Conservation (phyloP, 768 basidiomycete genomes). For the Lyophyllum decastes region DNA sequence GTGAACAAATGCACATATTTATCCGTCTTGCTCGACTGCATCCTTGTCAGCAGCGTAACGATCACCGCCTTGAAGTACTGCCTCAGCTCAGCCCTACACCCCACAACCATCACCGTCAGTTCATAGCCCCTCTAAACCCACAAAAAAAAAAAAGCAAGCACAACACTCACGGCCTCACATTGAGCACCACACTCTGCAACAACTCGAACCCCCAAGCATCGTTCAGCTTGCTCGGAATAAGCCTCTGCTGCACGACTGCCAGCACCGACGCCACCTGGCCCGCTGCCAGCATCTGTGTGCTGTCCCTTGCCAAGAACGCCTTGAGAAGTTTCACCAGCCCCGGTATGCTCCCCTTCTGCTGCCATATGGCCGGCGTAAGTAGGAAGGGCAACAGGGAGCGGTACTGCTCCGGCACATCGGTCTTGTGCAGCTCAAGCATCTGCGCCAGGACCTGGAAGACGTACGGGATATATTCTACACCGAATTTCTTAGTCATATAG, state of each 20-base stretch:
- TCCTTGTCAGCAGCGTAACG: constrained; percentile 78
- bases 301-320: constrained; percentile 78
- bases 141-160: too few species aligned
- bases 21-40: constrained; percentile 89
- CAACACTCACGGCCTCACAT: constrained; percentile 71
- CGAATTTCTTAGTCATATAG: neutral
- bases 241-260: constrained; percentile 86
- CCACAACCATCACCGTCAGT: neutral
- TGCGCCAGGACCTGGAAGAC: constrained; percentile 96
- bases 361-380: constrained; percentile 85
- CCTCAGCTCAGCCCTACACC: constrained; percentile 57
- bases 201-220: constrained; percentile 93
- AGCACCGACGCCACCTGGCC: constrained; percentile 79
- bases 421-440: constrained; percentile 82
- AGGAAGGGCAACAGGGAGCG: constrained; percentile 78
- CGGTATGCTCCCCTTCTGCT: constrained; percentile 92
- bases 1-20: constrained; percentile 84
- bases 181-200: constrained; percentile 71
- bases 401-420: constrained; percentile 74
- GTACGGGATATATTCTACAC: constrained; percentile 92
- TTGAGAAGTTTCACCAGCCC: constrained; percentile 87
- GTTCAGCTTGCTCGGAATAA: constrained; percentile 85
- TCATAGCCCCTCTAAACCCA: too few species aligned
- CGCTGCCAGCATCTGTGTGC: constrained; percentile 60
- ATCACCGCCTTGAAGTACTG: constrained; percentile 76